A percentile compares a stretch with the other conserved stretches of the same genome.
Conservation (phyloP, 2,329 filamentous ascomycete genomes). For the Arthrobotrys sphaeroides region DNA sequence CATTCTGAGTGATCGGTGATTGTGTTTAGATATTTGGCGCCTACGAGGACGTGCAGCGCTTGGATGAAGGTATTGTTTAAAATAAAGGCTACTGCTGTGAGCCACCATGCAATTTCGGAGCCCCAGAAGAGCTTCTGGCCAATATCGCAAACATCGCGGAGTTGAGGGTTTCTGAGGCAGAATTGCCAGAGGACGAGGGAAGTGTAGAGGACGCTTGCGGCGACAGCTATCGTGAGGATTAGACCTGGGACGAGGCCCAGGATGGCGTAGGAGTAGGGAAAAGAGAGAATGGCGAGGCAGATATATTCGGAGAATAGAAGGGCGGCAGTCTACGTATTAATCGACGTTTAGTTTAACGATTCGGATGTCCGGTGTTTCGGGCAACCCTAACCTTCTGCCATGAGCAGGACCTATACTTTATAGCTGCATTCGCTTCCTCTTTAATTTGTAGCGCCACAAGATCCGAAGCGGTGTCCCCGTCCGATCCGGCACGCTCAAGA, state of each 20-base stretch:
- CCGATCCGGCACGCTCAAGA: constrained; percentile 1
- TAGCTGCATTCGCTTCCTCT: constrained; percentile 77
- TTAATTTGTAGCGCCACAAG: constrained; percentile 72
- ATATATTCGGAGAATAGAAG: constrained; percentile 96
- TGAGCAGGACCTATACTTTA: constrained; percentile 91
- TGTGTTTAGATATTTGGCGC: constrained; percentile 88
- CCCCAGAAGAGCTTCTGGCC: constrained; percentile 95
- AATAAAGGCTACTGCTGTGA: constrained; percentile 84
- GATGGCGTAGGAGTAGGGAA: constrained; percentile 89
- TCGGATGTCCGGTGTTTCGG: too few species aligned
- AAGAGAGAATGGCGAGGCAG: constrained; percentile 84
- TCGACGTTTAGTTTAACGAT: neutral
- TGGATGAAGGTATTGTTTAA: constrained; percentile 94
- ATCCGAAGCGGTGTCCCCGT: constrained; percentile 20
- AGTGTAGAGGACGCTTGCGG: constrained; percentile 83
- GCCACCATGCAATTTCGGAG: constrained; percentile 67
- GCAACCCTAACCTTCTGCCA: constrained; percentile 80
- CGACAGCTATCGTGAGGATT: constrained; percentile 79
- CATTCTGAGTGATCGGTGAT: constrained; percentile 78
- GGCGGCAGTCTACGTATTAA: constrained; percentile 74
- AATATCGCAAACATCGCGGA: constrained; percentile 92
- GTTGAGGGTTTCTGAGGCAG: constrained; percentile 87
- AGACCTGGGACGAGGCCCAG: constrained; percentile 86
- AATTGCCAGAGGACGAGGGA: constrained; percentile 78
- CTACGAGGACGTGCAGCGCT: constrained; percentile 83